Evolutionary conservation across 1,284 basidiomycete genomes (phyloP).

Genomic region (Rhodotorula sp.): DNA sequence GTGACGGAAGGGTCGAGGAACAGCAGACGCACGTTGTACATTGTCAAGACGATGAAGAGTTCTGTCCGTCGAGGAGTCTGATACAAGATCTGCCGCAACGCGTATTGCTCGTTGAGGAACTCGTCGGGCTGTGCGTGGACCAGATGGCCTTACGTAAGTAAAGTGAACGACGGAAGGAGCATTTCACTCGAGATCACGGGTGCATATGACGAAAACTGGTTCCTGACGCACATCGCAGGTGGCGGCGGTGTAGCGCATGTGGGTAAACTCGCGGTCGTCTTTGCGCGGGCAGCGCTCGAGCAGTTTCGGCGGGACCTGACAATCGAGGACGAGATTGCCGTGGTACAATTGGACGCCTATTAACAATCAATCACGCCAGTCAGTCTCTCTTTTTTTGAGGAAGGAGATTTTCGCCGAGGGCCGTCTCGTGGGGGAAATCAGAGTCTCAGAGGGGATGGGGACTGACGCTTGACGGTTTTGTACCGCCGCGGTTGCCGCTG

Average conservation of each 20-base stretch:
- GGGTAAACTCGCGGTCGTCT: slow-evolving; percentile 84
- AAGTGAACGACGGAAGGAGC: background rate
- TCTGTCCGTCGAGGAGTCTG: slow-evolving; percentile 77
- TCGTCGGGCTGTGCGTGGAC: slow-evolving; percentile 62
- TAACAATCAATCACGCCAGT: background rate
- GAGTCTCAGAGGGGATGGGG: background rate
- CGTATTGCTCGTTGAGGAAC: slow-evolving; percentile 74
- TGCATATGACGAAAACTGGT: too few relatives aligned
- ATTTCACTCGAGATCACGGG: background rate
- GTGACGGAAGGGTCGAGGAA: too few relatives aligned
- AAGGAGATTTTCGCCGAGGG: slow-evolving; percentile 10
- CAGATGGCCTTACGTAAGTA: background rate
- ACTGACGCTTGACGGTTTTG: slow-evolving; percentile 79
- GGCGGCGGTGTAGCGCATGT: slow-evolving; percentile 88
- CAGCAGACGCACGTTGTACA: slow-evolving; percentile 59
- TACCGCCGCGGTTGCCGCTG: slow-evolving; percentile 79
- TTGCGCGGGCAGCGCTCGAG: slow-evolving; percentile 71
- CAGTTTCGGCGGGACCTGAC: slow-evolving; percentile 78
- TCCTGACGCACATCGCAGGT: slow-evolving; percentile 64
- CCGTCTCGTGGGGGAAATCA: background rate
- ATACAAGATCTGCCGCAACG: slow-evolving; percentile 80
- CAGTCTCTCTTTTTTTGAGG: background rate
- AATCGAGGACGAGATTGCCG: slow-evolving; percentile 85
- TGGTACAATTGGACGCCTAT: slow-evolving; percentile 65
- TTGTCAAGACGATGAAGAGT: slow-evolving; percentile 73